phyloP scores from a whole-genome alignment of 2,329 filamentous ascomycete species.

The Exophiala xenobiotica region DNA sequence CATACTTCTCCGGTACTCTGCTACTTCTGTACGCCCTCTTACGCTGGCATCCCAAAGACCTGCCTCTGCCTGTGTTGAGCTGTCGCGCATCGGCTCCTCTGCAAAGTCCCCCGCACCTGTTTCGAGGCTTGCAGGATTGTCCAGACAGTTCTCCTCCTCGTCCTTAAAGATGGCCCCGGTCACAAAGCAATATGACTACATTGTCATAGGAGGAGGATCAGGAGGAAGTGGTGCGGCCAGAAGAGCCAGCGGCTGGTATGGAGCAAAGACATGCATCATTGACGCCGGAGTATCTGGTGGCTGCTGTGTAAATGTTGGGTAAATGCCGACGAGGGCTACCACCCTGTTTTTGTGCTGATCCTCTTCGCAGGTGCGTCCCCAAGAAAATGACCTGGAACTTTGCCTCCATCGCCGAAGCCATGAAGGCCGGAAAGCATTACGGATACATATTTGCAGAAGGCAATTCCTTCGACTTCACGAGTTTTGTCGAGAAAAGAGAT shows the following conservation, averaged over 20 bases:
- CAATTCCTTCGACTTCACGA: slow-evolving; percentile 44
- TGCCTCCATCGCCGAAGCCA: slow-evolving; percentile 49
- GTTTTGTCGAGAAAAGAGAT: slow-evolving; percentile 51
- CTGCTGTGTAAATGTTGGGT: slow-evolving; percentile 57
- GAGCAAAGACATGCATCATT: slow-evolving; percentile 51
- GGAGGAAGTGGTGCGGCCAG: slow-evolving; percentile 52
- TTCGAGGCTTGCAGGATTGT: slow-evolving; percentile 41
- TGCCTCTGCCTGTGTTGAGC: not conserved
- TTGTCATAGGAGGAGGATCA: slow-evolving; percentile 56
- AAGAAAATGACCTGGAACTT: slow-evolving; percentile 57
- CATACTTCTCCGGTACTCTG: slow-evolving; percentile 16
- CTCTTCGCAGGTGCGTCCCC: slow-evolving; percentile 46
- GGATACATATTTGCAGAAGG: slow-evolving; percentile 48
- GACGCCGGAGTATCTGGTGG: slow-evolving; percentile 51
- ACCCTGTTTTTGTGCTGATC: slow-evolving; percentile 11
- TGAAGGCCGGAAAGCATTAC: slow-evolving; percentile 48
- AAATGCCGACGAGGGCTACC: not conserved
- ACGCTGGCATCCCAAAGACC: slow-evolving; percentile 16
- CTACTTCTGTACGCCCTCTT: slow-evolving; percentile 7
- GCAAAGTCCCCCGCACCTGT: slow-evolving; percentile 17
- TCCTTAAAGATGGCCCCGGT: slow-evolving; percentile 46
- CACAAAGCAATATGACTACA: slow-evolving; percentile 53
- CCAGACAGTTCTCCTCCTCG: slow-evolving; percentile 43
- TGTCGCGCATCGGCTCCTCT: slow-evolving; percentile 5
- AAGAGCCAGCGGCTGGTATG: slow-evolving; percentile 53